Percentiles rank a stretch among this genome's conserved stretches.
Conservation (phyloP, 2,329 filamentous ascomycete species). For the Dryadomyces quercus-mongolicae region DNA sequence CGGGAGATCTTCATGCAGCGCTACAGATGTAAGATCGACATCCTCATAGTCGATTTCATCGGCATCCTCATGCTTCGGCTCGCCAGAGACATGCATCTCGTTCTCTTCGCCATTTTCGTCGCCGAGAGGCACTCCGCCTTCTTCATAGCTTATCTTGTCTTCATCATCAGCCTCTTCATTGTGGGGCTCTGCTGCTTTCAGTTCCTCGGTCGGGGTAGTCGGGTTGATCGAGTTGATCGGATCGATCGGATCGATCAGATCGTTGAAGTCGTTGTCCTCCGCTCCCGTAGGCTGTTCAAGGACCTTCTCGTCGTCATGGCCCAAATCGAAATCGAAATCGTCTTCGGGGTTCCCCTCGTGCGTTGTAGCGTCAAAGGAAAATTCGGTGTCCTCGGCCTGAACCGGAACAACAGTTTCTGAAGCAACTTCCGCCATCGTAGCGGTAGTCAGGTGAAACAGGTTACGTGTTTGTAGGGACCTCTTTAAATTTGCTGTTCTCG, state of each 20-base stretch:
- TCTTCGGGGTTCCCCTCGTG: conserved; percentile 14
- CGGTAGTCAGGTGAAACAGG: not conserved
- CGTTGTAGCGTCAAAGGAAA: conserved; percentile 9
- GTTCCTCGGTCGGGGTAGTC: not conserved
- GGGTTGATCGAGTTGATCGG: too few species aligned
- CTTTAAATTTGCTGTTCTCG: not conserved
- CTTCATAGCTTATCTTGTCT: conserved; percentile 12
- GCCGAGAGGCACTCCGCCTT: not conserved
- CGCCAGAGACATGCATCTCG: conserved; percentile 6
- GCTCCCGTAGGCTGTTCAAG: not conserved
- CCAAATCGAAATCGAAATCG: conserved; percentile 20
- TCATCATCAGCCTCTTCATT: conserved; percentile 3
- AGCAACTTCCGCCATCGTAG: conserved; percentile 12
- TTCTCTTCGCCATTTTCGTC: conserved; percentile 1
- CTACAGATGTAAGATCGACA: conserved; percentile 7
- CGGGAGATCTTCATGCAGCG: not conserved
- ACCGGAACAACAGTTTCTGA: conserved; percentile 5
- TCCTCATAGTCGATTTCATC: conserved; percentile 28
- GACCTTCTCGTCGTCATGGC: conserved; percentile 12
- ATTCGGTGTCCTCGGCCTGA: conserved; percentile 13
- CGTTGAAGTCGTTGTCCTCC: not conserved
- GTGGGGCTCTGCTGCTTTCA: not conserved
- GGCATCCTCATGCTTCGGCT: conserved; percentile 10
- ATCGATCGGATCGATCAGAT: not conserved
- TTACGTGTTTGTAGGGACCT: not conserved